phyloP scores from a whole-genome alignment of 768 basidiomycete species.

The Kwoniella sp. region DNA sequence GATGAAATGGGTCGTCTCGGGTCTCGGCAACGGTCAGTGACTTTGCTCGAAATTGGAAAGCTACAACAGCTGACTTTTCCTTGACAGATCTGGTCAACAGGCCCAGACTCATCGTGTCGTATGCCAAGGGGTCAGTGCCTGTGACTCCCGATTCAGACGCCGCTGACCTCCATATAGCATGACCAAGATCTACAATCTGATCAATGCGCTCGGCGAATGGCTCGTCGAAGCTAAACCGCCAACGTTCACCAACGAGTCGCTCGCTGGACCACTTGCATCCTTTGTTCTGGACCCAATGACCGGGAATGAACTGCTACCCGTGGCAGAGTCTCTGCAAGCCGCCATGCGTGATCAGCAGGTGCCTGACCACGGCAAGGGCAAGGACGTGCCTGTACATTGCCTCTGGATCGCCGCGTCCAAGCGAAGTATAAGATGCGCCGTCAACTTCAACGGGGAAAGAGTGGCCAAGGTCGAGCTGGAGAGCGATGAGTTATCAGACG shows the following conservation, averaged over 20 bases:
- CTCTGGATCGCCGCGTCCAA: slow-evolving; percentile 59
- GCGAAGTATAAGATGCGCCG: slow-evolving; percentile 59
- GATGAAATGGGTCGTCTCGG: slow-evolving; percentile 65
- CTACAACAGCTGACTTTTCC: slow-evolving; percentile 15
- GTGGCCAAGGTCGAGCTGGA: slow-evolving; percentile 69
- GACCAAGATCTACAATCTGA: slow-evolving; percentile 59
- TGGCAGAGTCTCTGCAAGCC: slow-evolving; percentile 47
- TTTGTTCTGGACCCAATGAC: slow-evolving; percentile 54
- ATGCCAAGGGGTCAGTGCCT: slow-evolving; percentile 47
- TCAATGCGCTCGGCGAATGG: slow-evolving; percentile 55
- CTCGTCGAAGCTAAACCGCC: slow-evolving; percentile 47
- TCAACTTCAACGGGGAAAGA: slow-evolving; percentile 63
- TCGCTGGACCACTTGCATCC: slow-evolving; percentile 43
- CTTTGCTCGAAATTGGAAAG: background rate
- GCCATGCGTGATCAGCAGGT: slow-evolving; percentile 54
- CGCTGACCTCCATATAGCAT: slow-evolving; percentile 53
- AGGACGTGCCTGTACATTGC: slow-evolving; percentile 46
- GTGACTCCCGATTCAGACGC: background rate
- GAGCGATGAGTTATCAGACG: slow-evolving; percentile 55
- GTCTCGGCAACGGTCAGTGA: slow-evolving; percentile 57
- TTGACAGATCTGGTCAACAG: slow-evolving; percentile 54
- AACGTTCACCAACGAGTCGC: slow-evolving; percentile 51
- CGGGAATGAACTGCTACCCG: slow-evolving; percentile 50
- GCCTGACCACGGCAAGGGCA: slow-evolving; percentile 37
- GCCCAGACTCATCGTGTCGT: slow-evolving; percentile 61